Conservation (phyloP, 257 asterid genomes). For the Nicotiana tomentosiformis region DNA sequence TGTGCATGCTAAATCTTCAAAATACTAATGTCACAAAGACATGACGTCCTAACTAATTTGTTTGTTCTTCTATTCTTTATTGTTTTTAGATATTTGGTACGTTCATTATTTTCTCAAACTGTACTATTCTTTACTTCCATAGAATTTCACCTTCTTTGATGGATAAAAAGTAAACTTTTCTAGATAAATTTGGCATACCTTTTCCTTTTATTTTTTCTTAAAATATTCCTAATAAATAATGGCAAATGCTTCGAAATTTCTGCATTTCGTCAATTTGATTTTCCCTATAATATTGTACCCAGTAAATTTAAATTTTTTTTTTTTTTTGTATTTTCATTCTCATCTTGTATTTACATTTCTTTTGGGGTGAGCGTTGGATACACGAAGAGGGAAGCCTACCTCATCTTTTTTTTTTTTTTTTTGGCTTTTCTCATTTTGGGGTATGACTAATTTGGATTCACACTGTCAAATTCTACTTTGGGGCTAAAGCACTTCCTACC, state of each 20-base stretch:
- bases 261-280: neutral
- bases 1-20: constrained; percentile 48
- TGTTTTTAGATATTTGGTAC: neutral
- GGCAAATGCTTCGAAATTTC: neutral
- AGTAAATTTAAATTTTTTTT: neutral
- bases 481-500: too few relatives aligned
- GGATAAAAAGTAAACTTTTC: neutral
- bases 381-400: too few relatives aligned
- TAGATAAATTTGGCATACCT: neutral
- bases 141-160: neutral
- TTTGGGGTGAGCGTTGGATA: neutral
- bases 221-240: neutral
- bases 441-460: too few relatives aligned
- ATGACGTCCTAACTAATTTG: neutral
- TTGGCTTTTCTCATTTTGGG: too few relatives aligned
- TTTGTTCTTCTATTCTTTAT: neutral
- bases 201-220: too few relatives aligned
- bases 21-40: neutral
- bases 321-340: too few relatives aligned
- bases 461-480: too few relatives aligned
- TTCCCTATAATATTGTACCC: neutral
- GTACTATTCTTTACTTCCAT: neutral
- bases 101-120: neutral
- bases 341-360: neutral
- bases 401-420: too few relatives aligned